Conservation (phyloP, 78 protist species). For the Pelomyxa schiedti region DNA sequence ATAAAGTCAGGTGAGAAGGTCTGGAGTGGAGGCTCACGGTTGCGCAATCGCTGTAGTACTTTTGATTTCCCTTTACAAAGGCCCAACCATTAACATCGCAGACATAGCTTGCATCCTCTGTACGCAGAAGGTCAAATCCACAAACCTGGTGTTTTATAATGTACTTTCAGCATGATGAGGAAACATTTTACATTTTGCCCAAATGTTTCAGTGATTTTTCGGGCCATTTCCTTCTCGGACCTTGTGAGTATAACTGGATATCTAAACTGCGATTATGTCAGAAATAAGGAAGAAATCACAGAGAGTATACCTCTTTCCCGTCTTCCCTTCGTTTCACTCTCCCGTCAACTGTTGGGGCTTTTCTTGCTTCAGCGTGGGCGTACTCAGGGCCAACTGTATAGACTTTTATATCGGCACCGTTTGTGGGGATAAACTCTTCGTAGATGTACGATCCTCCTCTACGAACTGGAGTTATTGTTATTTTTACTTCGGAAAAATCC, state of each 20-base stretch:
- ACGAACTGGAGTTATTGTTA: slow-evolving; percentile 35
- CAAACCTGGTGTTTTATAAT: too few relatives aligned
- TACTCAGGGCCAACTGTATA: slow-evolving; percentile 65
- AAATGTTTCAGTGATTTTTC: slow-evolving; percentile 48
- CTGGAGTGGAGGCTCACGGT: too few relatives aligned
- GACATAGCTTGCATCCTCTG: slow-evolving; percentile 55
- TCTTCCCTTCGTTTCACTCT: slow-evolving; percentile 61
- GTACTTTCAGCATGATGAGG: too few relatives aligned
- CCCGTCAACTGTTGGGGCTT: slow-evolving; percentile 92
- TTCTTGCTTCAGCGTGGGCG: slow-evolving; percentile 87
- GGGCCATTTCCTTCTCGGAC: slow-evolving; percentile 33
- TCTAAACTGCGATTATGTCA: too few relatives aligned
- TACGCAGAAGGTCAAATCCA: slow-evolving; percentile 88
- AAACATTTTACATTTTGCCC: slow-evolving; percentile 56
- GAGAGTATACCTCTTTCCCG: slow-evolving; percentile 82
- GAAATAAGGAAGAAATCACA: too few relatives aligned
- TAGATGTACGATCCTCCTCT: slow-evolving; percentile 68
- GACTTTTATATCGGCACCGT: slow-evolving; percentile 56
- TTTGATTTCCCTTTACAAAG: slow-evolving; percentile 70
- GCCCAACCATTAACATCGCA: slow-evolving; percentile 96
- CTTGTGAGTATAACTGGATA: too few relatives aligned
- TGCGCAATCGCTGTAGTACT: slow-evolving; percentile 37
- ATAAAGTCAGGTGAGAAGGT: too few relatives aligned
- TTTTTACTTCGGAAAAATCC: too few relatives aligned
- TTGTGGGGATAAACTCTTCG: slow-evolving; percentile 70